Evolutionary conservation across 805 yeast species (phyloP).

Genomic region (Pichia manshurica): DNA sequence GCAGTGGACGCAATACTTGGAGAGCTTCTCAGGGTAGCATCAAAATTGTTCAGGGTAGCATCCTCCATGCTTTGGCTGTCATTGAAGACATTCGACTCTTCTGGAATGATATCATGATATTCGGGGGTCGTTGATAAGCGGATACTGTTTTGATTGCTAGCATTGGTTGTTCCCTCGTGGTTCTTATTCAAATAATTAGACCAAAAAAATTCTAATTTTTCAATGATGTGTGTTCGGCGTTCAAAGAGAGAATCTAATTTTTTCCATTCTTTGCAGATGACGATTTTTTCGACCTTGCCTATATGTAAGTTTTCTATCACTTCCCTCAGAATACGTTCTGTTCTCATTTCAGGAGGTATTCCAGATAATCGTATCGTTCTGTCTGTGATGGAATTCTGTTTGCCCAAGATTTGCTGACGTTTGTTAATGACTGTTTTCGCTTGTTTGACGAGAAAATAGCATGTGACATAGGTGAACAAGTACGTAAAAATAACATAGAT

Average conservation of each 20-base stretch:
- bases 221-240: constrained; percentile 48
- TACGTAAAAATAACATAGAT: constrained; percentile 84
- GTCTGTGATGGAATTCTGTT: constrained; percentile 85
- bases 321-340: constrained; percentile 59
- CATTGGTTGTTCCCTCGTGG: too few species aligned
- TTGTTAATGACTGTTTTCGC: constrained; percentile 68
- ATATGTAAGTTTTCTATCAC: constrained; percentile 75
- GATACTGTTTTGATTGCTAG: neutral
- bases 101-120: neutral
- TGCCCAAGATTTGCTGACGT: constrained; percentile 77
- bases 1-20: constrained; percentile 13
- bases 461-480: constrained; percentile 66
- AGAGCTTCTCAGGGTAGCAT: neutral
- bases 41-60: neutral
- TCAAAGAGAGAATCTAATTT: constrained; percentile 60
- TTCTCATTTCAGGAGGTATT: constrained; percentile 75
- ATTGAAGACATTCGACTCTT: neutral
- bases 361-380: constrained; percentile 85
- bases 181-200: constrained; percentile 39
- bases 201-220: constrained; percentile 65
- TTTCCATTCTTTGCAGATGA: constrained; percentile 85
- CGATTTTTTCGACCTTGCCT: constrained; percentile 71
- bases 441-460: constrained; percentile 56
- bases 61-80: neutral
- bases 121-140: neutral